Base-by-base conservation (phyloP, 352 stramenopile species). In the Phytopythium chamaehyphon region DNA sequence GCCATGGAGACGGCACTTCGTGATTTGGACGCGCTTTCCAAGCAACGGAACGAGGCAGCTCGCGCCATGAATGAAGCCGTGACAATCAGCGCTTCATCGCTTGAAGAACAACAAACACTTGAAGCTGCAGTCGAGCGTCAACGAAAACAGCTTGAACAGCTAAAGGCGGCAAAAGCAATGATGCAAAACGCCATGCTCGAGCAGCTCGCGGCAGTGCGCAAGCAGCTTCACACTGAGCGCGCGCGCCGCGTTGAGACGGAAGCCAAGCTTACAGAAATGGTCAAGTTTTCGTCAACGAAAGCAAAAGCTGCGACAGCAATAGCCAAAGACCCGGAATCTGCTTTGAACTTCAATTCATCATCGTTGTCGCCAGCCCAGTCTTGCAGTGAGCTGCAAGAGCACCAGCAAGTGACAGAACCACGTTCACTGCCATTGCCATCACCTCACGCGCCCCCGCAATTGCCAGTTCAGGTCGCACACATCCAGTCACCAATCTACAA, bases 11-110 rank as follows among this genome's bases (percentile, higher is more conserved):
- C 70, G 7, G 66, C 79, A 9, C 54, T 91, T n/a, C 63, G 69
- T 0, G 83, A 93, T 36, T 46, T 93, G 1, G 65, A 83, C 23
- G 64, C 55, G 1, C 54, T 93, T 15, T 89, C 83, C 1, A 66
- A 68, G 14, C 80, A 93, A 45, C 76, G 83, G 24, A 92, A 93
- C 38, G 81, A 93, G 22, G 83, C 77, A 0, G 75, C 82, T 0
- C 80, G 79, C 16, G 81, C 83, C 0, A 92, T 93, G 83, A 91
- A 89, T 47, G 83, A 92, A 46, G 83, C 83, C 19, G 80, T 93
- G 35, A 86, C 75, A 8, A 90, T 92, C 54, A 91, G 79, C 43
- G 83, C 81, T 15, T 88, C 75, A 8, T 88, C 83, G 0, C 55
- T 93, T 0, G 81, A 93, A 26, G 83, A 93, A 49, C 83, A 93